A percentile compares a stretch with the other conserved stretches of the same genome.
These are phyloP conservation scores for Rhodotorula mucilaginosa DNA, from an alignment of 1,284 basidiomycete species.

Conservation along the genomic window DNA sequence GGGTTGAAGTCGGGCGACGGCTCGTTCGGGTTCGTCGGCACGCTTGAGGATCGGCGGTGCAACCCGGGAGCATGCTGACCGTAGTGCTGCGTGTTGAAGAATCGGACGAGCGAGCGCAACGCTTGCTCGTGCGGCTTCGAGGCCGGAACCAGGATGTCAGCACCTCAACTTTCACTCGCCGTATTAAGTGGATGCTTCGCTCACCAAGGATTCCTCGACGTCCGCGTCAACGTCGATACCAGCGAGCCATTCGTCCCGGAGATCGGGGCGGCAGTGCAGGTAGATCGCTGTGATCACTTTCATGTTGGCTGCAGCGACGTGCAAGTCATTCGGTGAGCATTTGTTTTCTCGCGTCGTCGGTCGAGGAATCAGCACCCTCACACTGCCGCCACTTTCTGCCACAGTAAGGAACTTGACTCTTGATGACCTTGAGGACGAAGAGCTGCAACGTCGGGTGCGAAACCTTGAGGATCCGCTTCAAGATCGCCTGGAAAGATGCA, in stretches of 20 bases:
- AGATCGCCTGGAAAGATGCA: conserved; percentile 64
- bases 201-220: conserved; percentile 58
- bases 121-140: conserved; percentile 88
- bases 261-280: conserved; percentile 90
- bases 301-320: conserved; percentile 76
- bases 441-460: conserved; percentile 91
- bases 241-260: conserved; percentile 96
- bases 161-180: too few relatives aligned
- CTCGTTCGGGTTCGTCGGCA: conserved; percentile 9
- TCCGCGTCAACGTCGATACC: conserved; percentile 90
- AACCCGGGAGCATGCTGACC: conserved; percentile 43
- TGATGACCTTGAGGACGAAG: conserved; percentile 96
- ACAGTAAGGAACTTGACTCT: conserved; percentile 97
- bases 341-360: background rate
- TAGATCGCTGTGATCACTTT: conserved; percentile 99
- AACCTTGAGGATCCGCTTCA: conserved; percentile 91
- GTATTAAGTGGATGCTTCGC: conserved; percentile 1
- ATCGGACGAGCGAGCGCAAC: conserved; percentile 88
- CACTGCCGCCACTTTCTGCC: conserved; percentile 98
- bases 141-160: background rate
- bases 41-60: conserved; percentile 40
- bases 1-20: conserved; percentile 31
- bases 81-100: conserved; percentile 61
- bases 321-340: background rate
- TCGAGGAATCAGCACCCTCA: conserved; percentile 50